A percentile compares a stretch with the other conserved stretches of the same genome.
phyloP scores from a whole-genome alignment of 2,329 filamentous ascomycete genomes.

The Coccinonectria pachysandricola region DNA sequence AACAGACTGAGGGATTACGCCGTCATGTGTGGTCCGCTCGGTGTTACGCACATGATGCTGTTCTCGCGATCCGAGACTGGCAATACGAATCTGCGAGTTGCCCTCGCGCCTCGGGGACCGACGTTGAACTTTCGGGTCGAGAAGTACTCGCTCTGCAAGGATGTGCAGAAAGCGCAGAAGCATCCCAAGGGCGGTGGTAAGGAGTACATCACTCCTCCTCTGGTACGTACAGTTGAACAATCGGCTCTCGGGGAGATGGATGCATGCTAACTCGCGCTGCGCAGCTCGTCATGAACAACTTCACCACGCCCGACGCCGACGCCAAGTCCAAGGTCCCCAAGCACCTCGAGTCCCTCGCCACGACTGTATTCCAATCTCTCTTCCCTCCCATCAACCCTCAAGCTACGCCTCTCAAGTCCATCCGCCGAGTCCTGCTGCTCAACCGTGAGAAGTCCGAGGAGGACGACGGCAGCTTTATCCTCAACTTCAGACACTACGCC shows the following conservation, averaged over 20 bases:
- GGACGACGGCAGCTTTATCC: slow-evolving; percentile 61
- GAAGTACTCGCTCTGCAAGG: slow-evolving; percentile 87
- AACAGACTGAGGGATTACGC: slow-evolving; percentile 89
- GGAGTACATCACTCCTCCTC: slow-evolving; percentile 73
- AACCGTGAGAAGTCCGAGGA: slow-evolving; percentile 61
- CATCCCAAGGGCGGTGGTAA: slow-evolving; percentile 74
- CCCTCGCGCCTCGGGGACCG: slow-evolving; percentile 78
- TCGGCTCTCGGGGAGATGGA: neutral
- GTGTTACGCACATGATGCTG: slow-evolving; percentile 83
- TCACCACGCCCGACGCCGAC: slow-evolving; percentile 55
- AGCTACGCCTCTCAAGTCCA: slow-evolving; percentile 79
- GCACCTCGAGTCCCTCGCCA: slow-evolving; percentile 85
- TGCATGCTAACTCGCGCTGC: slow-evolving; percentile 15
- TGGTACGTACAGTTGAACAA: slow-evolving; percentile 39
- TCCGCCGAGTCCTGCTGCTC: slow-evolving; percentile 79
- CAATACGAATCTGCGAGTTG: slow-evolving; percentile 85
- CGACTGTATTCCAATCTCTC: slow-evolving; percentile 89
- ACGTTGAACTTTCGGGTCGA: slow-evolving; percentile 92
- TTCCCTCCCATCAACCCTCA: slow-evolving; percentile 95
- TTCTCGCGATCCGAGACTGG: slow-evolving; percentile 84
- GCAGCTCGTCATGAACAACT: slow-evolving; percentile 96
- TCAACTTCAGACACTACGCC: slow-evolving; percentile 88
- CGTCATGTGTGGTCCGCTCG: slow-evolving; percentile 88
- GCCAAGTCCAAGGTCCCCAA: slow-evolving; percentile 67
- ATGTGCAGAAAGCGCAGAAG: slow-evolving; percentile 74